Evolutionary conservation across 495 filamentous ascomycete genomes (phyloP).

Genomic region (Talaromyces wortmannii): DNA sequence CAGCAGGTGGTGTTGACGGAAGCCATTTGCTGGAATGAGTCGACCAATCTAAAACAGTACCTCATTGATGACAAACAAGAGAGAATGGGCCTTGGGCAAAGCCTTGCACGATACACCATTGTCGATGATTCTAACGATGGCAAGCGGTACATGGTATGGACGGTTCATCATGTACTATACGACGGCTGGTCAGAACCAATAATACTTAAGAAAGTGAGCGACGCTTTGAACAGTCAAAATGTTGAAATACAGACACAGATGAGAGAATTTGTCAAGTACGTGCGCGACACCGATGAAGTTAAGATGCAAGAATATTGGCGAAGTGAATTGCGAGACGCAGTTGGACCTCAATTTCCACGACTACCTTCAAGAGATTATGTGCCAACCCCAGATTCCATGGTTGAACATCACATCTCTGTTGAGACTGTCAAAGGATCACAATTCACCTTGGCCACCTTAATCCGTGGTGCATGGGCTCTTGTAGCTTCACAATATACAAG

Average conservation of each 20-base stretch:
- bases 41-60: constrained; percentile 37
- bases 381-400: constrained; percentile 42
- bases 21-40: constrained; percentile 30
- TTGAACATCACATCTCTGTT: constrained; percentile 43
- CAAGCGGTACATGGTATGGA: constrained; percentile 48
- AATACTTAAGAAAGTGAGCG: constrained; percentile 46
- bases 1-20: constrained; percentile 52
- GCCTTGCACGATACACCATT: constrained; percentile 48
- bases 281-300: constrained; percentile 24
- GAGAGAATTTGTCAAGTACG: constrained; percentile 35
- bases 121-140: constrained; percentile 24
- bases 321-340: constrained; percentile 40
- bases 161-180: constrained; percentile 62
- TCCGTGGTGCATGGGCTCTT: constrained; percentile 58
- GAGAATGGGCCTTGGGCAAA: constrained; percentile 46
- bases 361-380: constrained; percentile 49
- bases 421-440: constrained; percentile 24
- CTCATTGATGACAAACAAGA: constrained; percentile 38
- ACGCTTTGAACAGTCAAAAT: constrained; percentile 16
- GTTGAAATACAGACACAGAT: constrained; percentile 21
- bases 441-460: constrained; percentile 50
- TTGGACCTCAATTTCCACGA: constrained; percentile 49
- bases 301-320: constrained; percentile 38
- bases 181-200: constrained; percentile 60
- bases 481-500: constrained; percentile 46